These are phyloP conservation scores for Malassezia dermatis DNA, from an alignment of 1,284 basidiomycete genomes.

Conservation along the genomic window DNA sequence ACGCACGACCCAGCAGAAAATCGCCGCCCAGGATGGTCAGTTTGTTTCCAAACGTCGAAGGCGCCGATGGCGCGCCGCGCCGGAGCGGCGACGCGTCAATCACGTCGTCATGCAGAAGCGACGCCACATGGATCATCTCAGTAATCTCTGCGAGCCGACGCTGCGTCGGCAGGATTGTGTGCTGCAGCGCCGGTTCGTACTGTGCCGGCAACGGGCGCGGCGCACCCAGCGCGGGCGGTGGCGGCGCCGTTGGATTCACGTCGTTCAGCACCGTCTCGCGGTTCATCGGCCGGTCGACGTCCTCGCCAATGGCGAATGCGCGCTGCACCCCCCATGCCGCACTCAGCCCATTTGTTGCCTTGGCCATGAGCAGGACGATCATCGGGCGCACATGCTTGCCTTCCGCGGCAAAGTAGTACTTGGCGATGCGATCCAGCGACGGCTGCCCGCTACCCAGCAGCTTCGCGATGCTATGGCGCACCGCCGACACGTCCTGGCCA, in stretches of 20 bases:
- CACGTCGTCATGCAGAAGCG: conserved; percentile 87
- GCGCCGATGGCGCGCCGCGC: conserved; percentile 70
- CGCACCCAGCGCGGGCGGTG: neutral
- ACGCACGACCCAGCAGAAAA: conserved; percentile 84
- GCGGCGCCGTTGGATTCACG: conserved; percentile 58
- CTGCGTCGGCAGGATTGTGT: conserved; percentile 65
- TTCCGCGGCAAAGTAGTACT: conserved; percentile 72
- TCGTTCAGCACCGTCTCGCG: conserved; percentile 69
- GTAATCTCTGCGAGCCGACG: conserved; percentile 85
- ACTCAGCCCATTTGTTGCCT: conserved; percentile 75
- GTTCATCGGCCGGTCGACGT: conserved; percentile 48
- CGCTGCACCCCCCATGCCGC: conserved; percentile 49
- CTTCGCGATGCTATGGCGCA: conserved; percentile 65
- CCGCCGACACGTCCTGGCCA: conserved; percentile 56
- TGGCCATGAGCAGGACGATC: conserved; percentile 77
- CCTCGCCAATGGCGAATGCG: conserved; percentile 33
- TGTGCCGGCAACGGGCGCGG: neutral
- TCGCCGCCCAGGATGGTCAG: conserved; percentile 86
- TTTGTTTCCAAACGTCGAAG: conserved; percentile 86
- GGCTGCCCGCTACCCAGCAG: conserved; percentile 82
- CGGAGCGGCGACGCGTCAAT: conserved; percentile 75
- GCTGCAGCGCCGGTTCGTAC: conserved; percentile 11
- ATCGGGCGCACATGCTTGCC: conserved; percentile 78
- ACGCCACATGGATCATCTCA: conserved; percentile 98
- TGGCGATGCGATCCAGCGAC: conserved; percentile 71